A percentile compares a stretch with the other conserved stretches of the same genome.
Conservation (phyloP, 345 rosid species). For the Citrus unshiu region DNA sequence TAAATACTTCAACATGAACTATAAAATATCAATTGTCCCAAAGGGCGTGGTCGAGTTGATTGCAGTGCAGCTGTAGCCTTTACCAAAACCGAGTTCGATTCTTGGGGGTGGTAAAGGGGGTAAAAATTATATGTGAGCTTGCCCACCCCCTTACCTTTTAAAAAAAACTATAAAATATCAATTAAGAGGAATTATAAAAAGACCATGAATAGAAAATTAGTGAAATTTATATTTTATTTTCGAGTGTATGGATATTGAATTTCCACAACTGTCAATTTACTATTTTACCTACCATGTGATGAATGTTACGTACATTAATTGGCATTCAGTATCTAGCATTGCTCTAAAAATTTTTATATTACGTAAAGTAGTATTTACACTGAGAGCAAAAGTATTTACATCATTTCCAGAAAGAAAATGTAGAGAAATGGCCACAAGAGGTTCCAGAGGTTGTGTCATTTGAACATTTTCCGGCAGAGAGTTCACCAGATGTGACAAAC, state of each 20-base stretch:
- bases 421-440: constrained; percentile 62
- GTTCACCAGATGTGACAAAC: constrained; percentile 76
- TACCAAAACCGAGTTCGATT: rapidly evolving
- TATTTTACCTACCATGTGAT: not conserved
- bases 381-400: not conserved
- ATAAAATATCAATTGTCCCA: too few relatives aligned
- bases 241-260: not conserved
- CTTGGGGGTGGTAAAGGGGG: rapidly evolving
- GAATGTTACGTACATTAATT: not conserved
- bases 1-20: too few relatives aligned
- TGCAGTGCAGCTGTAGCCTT: too few relatives aligned
- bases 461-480: constrained; percentile 78
- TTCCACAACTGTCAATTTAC: not conserved
- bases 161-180: too few relatives aligned
- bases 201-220: too few relatives aligned
- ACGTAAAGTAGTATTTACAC: not conserved
- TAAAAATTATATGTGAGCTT: too few relatives aligned
- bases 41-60: too few relatives aligned
- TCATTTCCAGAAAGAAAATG: constrained; percentile 35
- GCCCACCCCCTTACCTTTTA: too few relatives aligned
- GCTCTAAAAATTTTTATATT: too few relatives aligned
- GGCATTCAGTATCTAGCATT: not conserved
- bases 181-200: too few relatives aligned
- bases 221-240: too few relatives aligned
- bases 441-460: constrained; percentile 76